Evolutionary conservation across 1,284 basidiomycete species (phyloP).

Genomic region (Malassezia pachydermatis): DNA sequence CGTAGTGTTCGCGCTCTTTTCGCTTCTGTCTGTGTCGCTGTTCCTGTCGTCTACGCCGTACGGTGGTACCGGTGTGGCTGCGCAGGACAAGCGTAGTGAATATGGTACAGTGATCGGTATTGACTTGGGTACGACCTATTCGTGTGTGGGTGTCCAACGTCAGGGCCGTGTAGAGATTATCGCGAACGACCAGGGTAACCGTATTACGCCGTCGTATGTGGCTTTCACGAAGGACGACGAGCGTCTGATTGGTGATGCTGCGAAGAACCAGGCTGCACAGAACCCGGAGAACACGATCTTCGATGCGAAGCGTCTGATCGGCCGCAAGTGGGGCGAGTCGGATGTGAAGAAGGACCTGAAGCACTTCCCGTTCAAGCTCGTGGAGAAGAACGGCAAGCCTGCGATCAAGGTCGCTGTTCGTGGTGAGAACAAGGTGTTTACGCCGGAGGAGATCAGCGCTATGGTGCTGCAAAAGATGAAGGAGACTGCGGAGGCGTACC

Average conservation of each 20-base stretch:
- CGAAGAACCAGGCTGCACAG: constrained; percentile 57
- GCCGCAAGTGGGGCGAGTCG: constrained; percentile 52
- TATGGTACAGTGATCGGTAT: constrained; percentile 83
- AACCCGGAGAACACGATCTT: constrained; percentile 85
- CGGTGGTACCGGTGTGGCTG: constrained; percentile 35
- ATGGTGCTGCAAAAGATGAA: constrained; percentile 98
- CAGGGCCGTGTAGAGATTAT: constrained; percentile 52
- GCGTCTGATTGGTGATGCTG: constrained; percentile 61
- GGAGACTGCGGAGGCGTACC: constrained; percentile 96
- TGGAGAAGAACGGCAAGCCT: constrained; percentile 47
- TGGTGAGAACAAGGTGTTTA: constrained; percentile 44
- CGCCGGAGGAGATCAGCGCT: constrained; percentile 75
- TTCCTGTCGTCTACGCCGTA: constrained; percentile 10
- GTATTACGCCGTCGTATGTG: constrained; percentile 49
- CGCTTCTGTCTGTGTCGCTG: constrained; percentile 14
- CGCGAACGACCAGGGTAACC: constrained; percentile 51
- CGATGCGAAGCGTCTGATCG: constrained; percentile 91
- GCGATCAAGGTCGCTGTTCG: constrained; percentile 44
- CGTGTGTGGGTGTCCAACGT: constrained; percentile 65
- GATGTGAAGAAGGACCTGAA: constrained; percentile 51
- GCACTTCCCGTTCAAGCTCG: constrained; percentile 51
- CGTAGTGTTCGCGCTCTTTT: constrained; percentile 7
- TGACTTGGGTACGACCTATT: constrained; percentile 57
- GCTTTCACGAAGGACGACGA: constrained; percentile 56
- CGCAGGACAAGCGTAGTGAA: constrained; percentile 40